A percentile compares a stretch with the other conserved stretches of the same genome.
Evolutionary conservation across 73 alveolate species (phyloP).

Genomic region (Chromera velia): DNA sequence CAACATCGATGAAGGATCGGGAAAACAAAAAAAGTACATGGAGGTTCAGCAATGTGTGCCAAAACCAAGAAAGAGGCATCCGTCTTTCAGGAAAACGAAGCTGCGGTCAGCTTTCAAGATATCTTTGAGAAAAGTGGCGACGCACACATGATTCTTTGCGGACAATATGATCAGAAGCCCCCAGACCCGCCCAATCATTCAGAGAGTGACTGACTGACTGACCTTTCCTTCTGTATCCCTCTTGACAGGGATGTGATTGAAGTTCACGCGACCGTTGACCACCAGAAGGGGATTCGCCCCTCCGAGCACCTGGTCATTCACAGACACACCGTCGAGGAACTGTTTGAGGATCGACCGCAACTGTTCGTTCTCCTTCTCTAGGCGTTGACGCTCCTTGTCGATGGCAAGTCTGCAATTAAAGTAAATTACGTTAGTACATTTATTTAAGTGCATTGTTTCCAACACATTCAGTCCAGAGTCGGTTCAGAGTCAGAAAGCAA

Average conservation of each 20-base stretch:
- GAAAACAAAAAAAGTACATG: too few relatives aligned
- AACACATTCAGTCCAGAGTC: neutral
- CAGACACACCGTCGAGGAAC: slow-evolving; percentile 86
- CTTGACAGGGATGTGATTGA: slow-evolving; percentile 80
- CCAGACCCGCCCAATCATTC: too few relatives aligned
- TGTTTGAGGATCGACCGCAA: slow-evolving; percentile 78
- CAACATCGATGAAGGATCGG: too few relatives aligned
- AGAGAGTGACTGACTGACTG: too few relatives aligned
- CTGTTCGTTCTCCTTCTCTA: slow-evolving; percentile 75
- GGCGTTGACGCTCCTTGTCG: slow-evolving; percentile 69
- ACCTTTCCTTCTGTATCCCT: slow-evolving; percentile 25
- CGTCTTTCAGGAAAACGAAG: too few relatives aligned
- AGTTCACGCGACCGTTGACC: slow-evolving; percentile 79
- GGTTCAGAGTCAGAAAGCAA: too few relatives aligned
- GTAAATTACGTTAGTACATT: neutral
- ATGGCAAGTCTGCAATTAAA: slow-evolving; percentile 45
- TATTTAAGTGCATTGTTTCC: neutral
- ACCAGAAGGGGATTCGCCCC: slow-evolving; percentile 77
- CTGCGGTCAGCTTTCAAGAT: too few relatives aligned
- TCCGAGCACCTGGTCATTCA: slow-evolving; percentile 83
- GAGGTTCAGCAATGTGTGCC: too few relatives aligned
- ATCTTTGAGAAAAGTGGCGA: too few relatives aligned
- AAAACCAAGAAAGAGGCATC: too few relatives aligned
- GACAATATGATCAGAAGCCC: too few relatives aligned
- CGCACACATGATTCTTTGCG: too few relatives aligned